phyloP scores from a whole-genome alignment of 2,329 filamentous ascomycete genomes.

The Chaetothyriales sp. region DNA sequence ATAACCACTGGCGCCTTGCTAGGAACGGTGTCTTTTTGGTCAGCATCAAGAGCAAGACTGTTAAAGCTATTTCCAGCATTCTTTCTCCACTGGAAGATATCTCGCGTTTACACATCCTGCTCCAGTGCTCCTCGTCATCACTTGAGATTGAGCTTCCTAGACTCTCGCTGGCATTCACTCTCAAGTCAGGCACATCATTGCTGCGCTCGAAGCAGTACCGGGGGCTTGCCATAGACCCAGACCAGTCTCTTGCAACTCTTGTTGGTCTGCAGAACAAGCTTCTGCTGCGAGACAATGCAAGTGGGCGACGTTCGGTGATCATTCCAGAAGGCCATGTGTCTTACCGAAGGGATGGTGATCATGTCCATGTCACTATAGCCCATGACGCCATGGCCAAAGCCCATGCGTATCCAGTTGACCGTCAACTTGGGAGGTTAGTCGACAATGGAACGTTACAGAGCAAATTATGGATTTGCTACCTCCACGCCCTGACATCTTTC shows the following conservation, averaged over 20 bases:
- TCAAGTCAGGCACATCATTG: slow-evolving; percentile 16
- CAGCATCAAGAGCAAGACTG: slow-evolving; percentile 15
- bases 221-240: slow-evolving; percentile 24
- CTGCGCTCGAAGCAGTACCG: slow-evolving; percentile 1
- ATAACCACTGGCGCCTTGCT: slow-evolving; percentile 8
- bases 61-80: slow-evolving; percentile 18
- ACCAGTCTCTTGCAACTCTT: slow-evolving; percentile 35
- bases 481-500: slow-evolving; percentile 26
- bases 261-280: slow-evolving; percentile 37
- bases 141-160: slow-evolving; percentile 31
- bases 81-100: slow-evolving; percentile 25
- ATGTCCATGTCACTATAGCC: slow-evolving; percentile 11
- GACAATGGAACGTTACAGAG: slow-evolving; percentile 10
- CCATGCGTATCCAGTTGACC: slow-evolving; percentile 15
- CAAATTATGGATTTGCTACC: slow-evolving; percentile 18
- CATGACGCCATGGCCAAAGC: neutral
- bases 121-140: slow-evolving; percentile 5
- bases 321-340: slow-evolving; percentile 15
- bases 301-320: slow-evolving; percentile 9
- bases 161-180: slow-evolving; percentile 34
- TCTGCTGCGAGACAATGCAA: slow-evolving; percentile 24
- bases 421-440: slow-evolving; percentile 9
- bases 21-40: slow-evolving; percentile 22
- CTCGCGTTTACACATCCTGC: slow-evolving; percentile 23
- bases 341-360: neutral